Base-by-base conservation (phyloP, 208 protist species). In the Trichomonas gallinae region DNA sequence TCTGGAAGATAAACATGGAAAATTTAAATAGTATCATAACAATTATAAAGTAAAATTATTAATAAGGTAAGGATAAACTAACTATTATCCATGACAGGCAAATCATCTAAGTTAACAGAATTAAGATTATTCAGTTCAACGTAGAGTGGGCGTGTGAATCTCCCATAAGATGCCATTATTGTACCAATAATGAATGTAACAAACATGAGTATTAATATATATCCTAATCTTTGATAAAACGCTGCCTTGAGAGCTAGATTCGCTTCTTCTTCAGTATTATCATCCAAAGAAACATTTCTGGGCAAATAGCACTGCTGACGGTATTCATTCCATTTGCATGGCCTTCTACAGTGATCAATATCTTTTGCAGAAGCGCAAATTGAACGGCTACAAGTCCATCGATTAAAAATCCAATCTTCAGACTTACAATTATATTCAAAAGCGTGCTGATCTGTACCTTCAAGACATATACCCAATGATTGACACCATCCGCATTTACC, bases 351-450 rank as follows among this genome's bases (percentile, higher is more conserved):
- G 9, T 89, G 13, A 48, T 89, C 83, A 23, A 44, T 89, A 46
- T 44, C 17, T 31, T 89, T 89, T 31, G 83, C 83, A n/a, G 83
- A 44, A 21, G 83, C 83, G 36, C 83, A 89, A 6, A n/a, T 89
- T 48, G 83, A 89, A 23, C 17, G 13, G 3, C 36, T 89, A 17
- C 83, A 89, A 44, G 34, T 89, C 36, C n/a, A 44, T 26, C 4
- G 15, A 89, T 89, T 89, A 46, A 89, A 89, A 34, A 48, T n/a
- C 83, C 83, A 89, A 46, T 89, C 83, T 89, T 89, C 40, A 34
- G 34, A 17, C 21, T 44, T 44, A 48, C 83, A 89, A 44, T 89
- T 89, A 10, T 26, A 17, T 10, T 26, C 34, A 48, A 89, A 89
- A 45, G 83, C n/a, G 10, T 40, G n/a, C 21, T 0, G 0, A n/a